phyloP scores from a whole-genome alignment of 371 early-diverging fungal genomes.

The Rhizomucor pusillus region DNA sequence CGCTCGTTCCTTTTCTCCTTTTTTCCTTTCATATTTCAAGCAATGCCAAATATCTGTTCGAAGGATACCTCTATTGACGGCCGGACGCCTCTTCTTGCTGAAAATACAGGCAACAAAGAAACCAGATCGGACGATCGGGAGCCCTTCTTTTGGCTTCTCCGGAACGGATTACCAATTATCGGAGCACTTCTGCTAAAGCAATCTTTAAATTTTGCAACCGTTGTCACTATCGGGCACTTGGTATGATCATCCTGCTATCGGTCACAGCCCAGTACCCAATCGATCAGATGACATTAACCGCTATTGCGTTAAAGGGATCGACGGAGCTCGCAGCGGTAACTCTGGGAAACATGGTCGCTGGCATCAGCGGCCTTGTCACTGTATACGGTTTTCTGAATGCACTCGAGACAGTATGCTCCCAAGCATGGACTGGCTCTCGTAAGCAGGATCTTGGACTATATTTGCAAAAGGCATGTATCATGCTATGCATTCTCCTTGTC shows the following conservation, averaged over 20 bases:
- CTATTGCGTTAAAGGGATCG: background rate
- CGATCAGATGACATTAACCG: background rate
- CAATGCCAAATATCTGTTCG: too few relatives aligned
- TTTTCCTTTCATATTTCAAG: too few relatives aligned
- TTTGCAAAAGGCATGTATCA: conserved; percentile 72
- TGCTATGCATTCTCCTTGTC: conserved; percentile 40
- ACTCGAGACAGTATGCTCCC: conserved; percentile 83
- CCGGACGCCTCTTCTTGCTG: too few relatives aligned
- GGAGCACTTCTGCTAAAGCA: conserved; percentile 58
- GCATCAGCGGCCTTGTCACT: background rate
- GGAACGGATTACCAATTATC: conserved; percentile 3
- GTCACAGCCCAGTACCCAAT: background rate
- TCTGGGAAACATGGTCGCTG: conserved; percentile 10
- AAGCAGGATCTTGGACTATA: conserved; percentile 75
- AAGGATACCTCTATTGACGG: too few relatives aligned
- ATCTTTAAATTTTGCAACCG: conserved; percentile 27
- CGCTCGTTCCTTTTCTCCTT: too few relatives aligned
- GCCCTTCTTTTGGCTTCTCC: conserved; percentile 58
- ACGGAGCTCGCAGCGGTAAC: conserved; percentile 8
- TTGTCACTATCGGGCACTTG: conserved; percentile 4
- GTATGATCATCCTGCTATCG: conserved; percentile 21
- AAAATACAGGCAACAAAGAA: too few relatives aligned
- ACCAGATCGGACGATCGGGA: too few relatives aligned
- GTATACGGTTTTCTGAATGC: conserved; percentile 56
- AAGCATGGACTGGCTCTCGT: conserved; percentile 74